Evolutionary conservation across 768 basidiomycete genomes (phyloP), one percentile per base, ranked within the genome.

Genomic region (Termitomyces sp.): DNA sequence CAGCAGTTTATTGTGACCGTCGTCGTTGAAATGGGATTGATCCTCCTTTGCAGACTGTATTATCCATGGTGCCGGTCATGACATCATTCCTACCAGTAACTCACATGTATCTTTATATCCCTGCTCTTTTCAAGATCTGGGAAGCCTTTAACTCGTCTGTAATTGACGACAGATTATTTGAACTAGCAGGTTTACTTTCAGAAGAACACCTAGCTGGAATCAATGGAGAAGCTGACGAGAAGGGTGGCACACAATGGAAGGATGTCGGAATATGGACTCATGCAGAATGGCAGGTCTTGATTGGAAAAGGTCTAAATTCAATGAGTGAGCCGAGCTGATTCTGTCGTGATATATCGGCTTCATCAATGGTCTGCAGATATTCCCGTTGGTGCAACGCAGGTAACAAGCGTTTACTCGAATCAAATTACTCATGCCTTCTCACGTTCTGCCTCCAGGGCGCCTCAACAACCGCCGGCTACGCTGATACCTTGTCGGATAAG

Each of bases 211-310:
- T 87, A 24, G 71, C 82, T 22, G 86, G 87, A 20, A 71, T 77
- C 22, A 67, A 68, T 40, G 81, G 83, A n/a, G 75, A 74, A 45
- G 76, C 72, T n/a, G 84, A 80, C 9, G 70, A 70, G 50, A 80
- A 83, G 63, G 82, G 80, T 51, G 78, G 79, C 40, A 80, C 84
- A 8, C 71, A 74, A 56, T 88, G 86, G 85, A 88, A 87, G 68
- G 90, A 92, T 62, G 81, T 98, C 36, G 95, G 95, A 13, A 94
- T 98, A 55, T 94, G 93, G 83, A 86, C 83, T 5, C 82, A 92
- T 57, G 76, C 82, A 44, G 86, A 98, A 70, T 98, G 93, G 86
- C 83, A 84, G 55, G 75, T 88, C 28, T 73, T 98, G 50, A 82
- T 94, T 61, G 85, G 86, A 36, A 95, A 94, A 69, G 88, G 90